Evolutionary conservation across 2,329 filamentous ascomycete genomes (phyloP).

Genomic region (Incumbomyces lentus): DNA sequence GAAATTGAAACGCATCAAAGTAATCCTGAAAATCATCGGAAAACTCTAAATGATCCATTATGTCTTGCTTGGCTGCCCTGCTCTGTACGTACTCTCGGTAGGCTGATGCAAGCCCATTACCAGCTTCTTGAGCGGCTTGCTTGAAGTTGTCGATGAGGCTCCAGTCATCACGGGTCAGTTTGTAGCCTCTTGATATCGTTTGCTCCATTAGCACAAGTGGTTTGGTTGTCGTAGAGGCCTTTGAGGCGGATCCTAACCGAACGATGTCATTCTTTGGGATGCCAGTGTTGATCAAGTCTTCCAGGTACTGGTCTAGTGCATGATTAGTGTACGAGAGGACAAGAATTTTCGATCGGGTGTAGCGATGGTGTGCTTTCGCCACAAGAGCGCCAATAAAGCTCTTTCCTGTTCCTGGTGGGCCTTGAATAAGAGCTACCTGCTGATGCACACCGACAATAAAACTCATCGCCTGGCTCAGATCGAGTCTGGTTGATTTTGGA

Average conservation of each 20-base stretch:
- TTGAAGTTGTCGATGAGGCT: constrained; percentile 35
- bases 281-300: constrained; percentile 41
- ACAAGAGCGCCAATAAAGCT: constrained; percentile 60
- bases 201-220: constrained; percentile 28
- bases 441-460: constrained; percentile 45
- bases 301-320: constrained; percentile 49
- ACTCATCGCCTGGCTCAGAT: constrained; percentile 47
- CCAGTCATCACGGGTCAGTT: constrained; percentile 23
- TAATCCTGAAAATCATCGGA: constrained; percentile 38
- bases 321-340: constrained; percentile 51
- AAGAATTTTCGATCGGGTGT: constrained; percentile 44
- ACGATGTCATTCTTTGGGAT: constrained; percentile 8
- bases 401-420: constrained; percentile 66
- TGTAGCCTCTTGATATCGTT: constrained; percentile 32
- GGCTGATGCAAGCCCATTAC: constrained; percentile 16
- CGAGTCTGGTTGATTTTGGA: constrained; percentile 25
- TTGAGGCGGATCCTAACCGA: not conserved
- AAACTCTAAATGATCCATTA: constrained; percentile 45
- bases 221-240: constrained; percentile 42
- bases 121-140: constrained; percentile 25
- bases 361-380: constrained; percentile 44
- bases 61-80: constrained; percentile 10
- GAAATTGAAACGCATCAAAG: constrained; percentile 47
- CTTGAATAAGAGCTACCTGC: constrained; percentile 55
- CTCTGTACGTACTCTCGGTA: constrained; percentile 17